Evolutionary conservation across 1,284 basidiomycete species (phyloP).

Genomic region (Cutaneotrichosporon cavernicola): DNA sequence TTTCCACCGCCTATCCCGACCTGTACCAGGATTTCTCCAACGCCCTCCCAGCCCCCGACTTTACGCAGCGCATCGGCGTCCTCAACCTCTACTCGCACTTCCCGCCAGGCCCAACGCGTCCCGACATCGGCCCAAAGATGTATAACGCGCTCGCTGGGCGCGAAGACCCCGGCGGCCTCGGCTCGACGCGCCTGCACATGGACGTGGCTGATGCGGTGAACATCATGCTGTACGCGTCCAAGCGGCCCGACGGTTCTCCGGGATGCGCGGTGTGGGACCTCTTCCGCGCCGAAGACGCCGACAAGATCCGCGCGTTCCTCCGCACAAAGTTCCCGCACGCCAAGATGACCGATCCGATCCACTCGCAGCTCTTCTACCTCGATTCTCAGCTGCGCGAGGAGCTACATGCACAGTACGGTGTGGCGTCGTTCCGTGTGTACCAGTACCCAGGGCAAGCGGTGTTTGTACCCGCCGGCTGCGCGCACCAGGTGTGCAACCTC

Average conservation of each 20-base stretch:
- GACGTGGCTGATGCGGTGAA: constrained; percentile 95
- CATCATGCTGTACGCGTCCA: constrained; percentile 75
- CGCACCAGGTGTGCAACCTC: constrained; percentile 76
- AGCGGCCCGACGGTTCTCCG: constrained; percentile 62
- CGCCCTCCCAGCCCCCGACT: constrained; percentile 81
- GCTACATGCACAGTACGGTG: constrained; percentile 66
- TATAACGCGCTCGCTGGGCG: constrained; percentile 53
- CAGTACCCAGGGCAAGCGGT: constrained; percentile 90
- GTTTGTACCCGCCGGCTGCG: constrained; percentile 93
- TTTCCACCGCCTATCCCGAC: constrained; percentile 76
- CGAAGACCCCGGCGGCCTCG: constrained; percentile 32
- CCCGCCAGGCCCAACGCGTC: constrained; percentile 74
- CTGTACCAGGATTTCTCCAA: constrained; percentile 82
- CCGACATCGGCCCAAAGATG: constrained; percentile 77
- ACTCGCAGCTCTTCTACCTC: constrained; percentile 83
- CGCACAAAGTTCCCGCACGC: constrained; percentile 42
- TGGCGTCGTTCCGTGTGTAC: constrained; percentile 78
- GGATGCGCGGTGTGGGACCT: constrained; percentile 92
- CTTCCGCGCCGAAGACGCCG: constrained; percentile 78
- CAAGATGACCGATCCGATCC: constrained; percentile 72
- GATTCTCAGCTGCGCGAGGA: constrained; percentile 67
- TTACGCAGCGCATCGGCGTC: constrained; percentile 81
- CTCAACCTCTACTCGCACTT: constrained; percentile 75
- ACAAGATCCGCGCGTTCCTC: constrained; percentile 72
- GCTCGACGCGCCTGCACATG: constrained; percentile 80